Conservation (phyloP, 495 filamentous ascomycete genomes). For the Arthonia radiata region DNA sequence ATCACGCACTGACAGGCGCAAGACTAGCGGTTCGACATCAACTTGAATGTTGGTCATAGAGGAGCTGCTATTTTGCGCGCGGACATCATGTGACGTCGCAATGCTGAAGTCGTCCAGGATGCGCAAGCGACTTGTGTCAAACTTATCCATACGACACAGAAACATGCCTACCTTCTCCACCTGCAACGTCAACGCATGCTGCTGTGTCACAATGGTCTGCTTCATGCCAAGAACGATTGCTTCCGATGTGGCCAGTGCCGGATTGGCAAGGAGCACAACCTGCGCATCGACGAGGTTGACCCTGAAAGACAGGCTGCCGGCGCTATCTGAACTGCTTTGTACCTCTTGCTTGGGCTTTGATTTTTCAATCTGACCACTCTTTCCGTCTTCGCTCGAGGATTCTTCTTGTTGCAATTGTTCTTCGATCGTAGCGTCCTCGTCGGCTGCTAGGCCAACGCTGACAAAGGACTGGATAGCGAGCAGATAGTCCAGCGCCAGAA, state of each 20-base stretch:
- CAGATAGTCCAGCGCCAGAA: conserved; percentile 84
- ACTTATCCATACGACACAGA: conserved; percentile 91
- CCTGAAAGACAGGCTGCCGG: conserved; percentile 49
- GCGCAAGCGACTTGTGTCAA: conserved; percentile 61
- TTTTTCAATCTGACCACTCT: conserved; percentile 3
- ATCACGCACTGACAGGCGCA: conserved; percentile 77
- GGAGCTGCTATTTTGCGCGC: conserved; percentile 36
- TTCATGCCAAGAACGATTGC: conserved; percentile 90
- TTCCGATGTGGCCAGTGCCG: conserved; percentile 66
- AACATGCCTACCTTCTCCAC: conserved; percentile 92
- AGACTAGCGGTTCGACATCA: conserved; percentile 76
- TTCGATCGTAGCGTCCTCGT: conserved; percentile 31
- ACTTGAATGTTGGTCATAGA: conserved; percentile 55
- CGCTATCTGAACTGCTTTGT: not conserved
- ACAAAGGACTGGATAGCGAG: conserved; percentile 71
- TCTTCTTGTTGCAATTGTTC: conserved; percentile 30
- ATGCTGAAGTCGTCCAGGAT: conserved; percentile 92
- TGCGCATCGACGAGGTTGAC: conserved; percentile 90
- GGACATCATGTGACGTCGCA: conserved; percentile 66
- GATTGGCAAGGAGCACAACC: conserved; percentile 86
- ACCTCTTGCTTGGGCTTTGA: conserved; percentile 3
- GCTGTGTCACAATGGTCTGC: conserved; percentile 74
- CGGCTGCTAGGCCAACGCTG: conserved; percentile 36
- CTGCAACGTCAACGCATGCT: conserved; percentile 82
- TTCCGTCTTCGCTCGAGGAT: conserved; percentile 24